Evolutionary conservation across 1,139 yeast genomes (phyloP).

Genomic region (Sugiyamaella castrensis): DNA sequence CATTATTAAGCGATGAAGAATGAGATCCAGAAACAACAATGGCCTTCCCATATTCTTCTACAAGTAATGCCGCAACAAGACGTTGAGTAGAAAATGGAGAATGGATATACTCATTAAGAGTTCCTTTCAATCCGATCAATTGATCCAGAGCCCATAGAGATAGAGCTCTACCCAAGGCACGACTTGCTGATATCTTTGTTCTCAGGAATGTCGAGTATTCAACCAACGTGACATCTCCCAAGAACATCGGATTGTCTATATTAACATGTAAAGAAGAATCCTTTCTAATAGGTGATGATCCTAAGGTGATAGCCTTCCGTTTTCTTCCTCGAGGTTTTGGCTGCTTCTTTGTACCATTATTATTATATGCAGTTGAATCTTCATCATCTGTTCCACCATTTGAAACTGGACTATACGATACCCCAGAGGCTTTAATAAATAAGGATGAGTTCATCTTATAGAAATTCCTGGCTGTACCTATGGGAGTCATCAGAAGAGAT

Average conservation of each 20-base stretch:
- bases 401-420: conserved; percentile 37
- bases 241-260: conserved; percentile 88
- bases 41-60: conserved; percentile 66
- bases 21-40: conserved; percentile 21
- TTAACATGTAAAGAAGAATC: conserved; percentile 46
- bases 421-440: conserved; percentile 80
- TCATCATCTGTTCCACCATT: conserved; percentile 21
- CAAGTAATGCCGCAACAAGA: conserved; percentile 61
- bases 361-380: conserved; percentile 9
- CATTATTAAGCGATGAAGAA: conserved; percentile 16
- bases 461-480: conserved; percentile 87
- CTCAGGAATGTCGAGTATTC: conserved; percentile 72
- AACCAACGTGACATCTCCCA: conserved; percentile 86
- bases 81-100: conserved; percentile 81
- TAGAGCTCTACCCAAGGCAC: conserved; percentile 70
- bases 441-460: conserved; percentile 76
- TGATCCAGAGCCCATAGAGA: conserved; percentile 49
- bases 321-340: conserved; percentile 21
- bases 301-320: conserved; percentile 21
- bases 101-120: conserved; percentile 43
- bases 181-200: conserved; percentile 74
- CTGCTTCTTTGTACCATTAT: conserved; percentile 11
- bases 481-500: conserved; percentile 81
- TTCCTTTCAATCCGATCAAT: conserved; percentile 16
- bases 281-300: conserved; percentile 5